phyloP scores from a whole-genome alignment of 139 green algal genomes.

The Pseudopediastrum boryanum region DNA sequence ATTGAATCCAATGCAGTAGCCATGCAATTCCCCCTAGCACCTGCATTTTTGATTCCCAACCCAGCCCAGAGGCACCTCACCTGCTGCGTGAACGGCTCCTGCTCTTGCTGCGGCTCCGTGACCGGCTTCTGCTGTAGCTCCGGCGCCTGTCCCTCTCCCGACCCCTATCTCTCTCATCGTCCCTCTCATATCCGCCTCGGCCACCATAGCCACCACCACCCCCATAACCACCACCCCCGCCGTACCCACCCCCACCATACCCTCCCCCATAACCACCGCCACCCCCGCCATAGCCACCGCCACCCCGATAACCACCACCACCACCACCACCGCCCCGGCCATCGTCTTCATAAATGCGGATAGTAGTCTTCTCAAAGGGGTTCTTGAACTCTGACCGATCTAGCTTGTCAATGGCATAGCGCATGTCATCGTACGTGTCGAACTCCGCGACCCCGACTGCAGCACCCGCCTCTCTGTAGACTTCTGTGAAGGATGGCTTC shows the following conservation, averaged over 20 bases:
- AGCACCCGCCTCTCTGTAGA: conserved; percentile 60
- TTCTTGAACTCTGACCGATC: conserved; percentile 87
- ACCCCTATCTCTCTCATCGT: conserved; percentile 3
- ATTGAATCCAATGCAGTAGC: not conserved
- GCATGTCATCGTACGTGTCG: conserved; percentile 63
- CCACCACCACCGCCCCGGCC: conserved; percentile 23
- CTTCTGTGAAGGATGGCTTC: conserved; percentile 78
- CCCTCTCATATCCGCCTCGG: not conserved
- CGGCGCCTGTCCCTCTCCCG: not conserved
- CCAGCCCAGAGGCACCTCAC: not conserved
- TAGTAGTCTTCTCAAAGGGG: conserved; percentile 69
- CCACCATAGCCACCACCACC: not conserved
- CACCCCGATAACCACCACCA: conserved; percentile 7
- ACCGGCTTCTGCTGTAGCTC: not conserved
- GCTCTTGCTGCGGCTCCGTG: conserved; percentile 12
- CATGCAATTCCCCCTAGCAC: not conserved
- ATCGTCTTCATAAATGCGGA: conserved; percentile 20
- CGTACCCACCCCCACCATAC: not conserved
- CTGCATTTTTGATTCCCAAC: not conserved
- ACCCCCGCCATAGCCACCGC: conserved; percentile 1
- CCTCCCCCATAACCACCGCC: not conserved
- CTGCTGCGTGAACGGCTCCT: conserved; percentile 2
- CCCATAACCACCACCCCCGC: not conserved
- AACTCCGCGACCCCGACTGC: conserved; percentile 71
- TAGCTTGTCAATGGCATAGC: conserved; percentile 65